Percentiles rank a stretch among this genome's conserved stretches.
Evolutionary conservation across 306 rosid genomes (phyloP).

Genomic region (peach (Prunus persica)): Prunus_persica_NCBIv2 NC_034016.1:20002001-20002500

Average conservation of each 20-base stretch:
- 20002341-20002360: neutral
- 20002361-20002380: neutral
- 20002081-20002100: too few relatives aligned
- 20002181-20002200: neutral
- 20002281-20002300: neutral
- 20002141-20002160: too few relatives aligned
- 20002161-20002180: neutral
- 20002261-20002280: too few relatives aligned
- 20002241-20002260: neutral
- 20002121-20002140: neutral
- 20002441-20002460: constrained; percentile 3
- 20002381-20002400: neutral
- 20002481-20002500: constrained; percentile 88
- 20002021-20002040: too few relatives aligned
- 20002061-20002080: too few relatives aligned
- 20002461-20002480: constrained; percentile 91
- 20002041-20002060: too few relatives aligned
- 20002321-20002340: neutral
- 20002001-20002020: too few relatives aligned
- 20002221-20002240: neutral
- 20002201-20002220: neutral
- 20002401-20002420: neutral
- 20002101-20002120: neutral
- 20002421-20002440: neutral
- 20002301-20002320: neutral